Conservation (phyloP, 228 moss, liverwort and hornwort genomes). For the Sphagnum magellanicum region DNA sequence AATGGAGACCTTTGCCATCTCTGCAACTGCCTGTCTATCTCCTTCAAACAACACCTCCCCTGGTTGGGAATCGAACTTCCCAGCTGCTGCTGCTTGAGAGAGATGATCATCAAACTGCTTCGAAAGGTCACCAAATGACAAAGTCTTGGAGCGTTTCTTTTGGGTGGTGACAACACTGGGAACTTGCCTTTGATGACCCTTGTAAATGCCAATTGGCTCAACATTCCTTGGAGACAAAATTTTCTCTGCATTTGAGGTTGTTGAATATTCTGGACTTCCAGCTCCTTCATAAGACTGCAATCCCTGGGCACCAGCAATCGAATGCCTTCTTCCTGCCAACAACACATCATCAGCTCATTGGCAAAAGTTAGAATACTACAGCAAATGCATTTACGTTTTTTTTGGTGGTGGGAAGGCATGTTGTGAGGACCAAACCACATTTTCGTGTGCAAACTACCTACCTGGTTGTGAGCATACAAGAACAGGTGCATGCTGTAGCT, state of each 20-base stretch:
- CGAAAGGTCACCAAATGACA: conserved; percentile 25
- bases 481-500: conserved; percentile 22
- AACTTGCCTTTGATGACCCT: conserved; percentile 4
- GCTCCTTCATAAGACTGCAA: conserved; percentile 15
- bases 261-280: conserved; percentile 21
- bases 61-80: conserved; percentile 9
- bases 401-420: too few relatives aligned
- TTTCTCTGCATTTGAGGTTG: conserved; percentile 16
- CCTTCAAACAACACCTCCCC: neutral
- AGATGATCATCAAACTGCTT: conserved; percentile 8
- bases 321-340: conserved; percentile 31
- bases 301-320: conserved; percentile 19
- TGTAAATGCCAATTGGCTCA: conserved; percentile 16
- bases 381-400: too few relatives aligned
- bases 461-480: conserved; percentile 16
- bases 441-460: neutral
- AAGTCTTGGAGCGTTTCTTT: conserved; percentile 17
- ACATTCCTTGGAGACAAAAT: conserved; percentile 19
- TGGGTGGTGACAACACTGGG: neutral
- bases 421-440: too few relatives aligned
- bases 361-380: too few relatives aligned
- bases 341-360: neutral
- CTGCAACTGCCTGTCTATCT: too few relatives aligned
- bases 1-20: too few relatives aligned
- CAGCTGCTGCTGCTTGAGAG: conserved; percentile 2